These are phyloP conservation scores for Butyriboletus loyo DNA, from an alignment of 768 basidiomycete species.

Conservation along the genomic window DNA sequence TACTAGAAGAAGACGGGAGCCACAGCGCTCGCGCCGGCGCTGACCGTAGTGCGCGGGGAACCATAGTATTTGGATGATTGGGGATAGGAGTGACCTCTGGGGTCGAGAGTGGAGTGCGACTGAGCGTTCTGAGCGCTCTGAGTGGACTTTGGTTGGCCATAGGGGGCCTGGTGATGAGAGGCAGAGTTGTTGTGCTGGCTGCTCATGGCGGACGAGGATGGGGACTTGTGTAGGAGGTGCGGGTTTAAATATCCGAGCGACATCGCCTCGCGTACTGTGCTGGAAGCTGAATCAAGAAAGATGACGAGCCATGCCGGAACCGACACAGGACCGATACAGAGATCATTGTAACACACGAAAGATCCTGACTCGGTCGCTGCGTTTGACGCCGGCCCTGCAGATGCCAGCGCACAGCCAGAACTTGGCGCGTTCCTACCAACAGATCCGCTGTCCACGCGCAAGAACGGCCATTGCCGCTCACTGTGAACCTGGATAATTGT, in stretches of 20 bases:
- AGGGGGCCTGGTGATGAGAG: slow-evolving; percentile 13
- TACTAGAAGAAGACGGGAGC: slow-evolving; percentile 61
- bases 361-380: slow-evolving; percentile 8
- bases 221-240: neutral
- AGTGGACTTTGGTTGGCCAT: slow-evolving; percentile 22
- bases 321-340: slow-evolving; percentile 25
- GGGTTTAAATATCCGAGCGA: slow-evolving; percentile 28
- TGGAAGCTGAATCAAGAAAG: slow-evolving; percentile 21
- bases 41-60: slow-evolving; percentile 38
- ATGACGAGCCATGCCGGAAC: slow-evolving; percentile 25
- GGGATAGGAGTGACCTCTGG: slow-evolving; percentile 20
- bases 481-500: neutral
- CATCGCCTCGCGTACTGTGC: slow-evolving; percentile 26
- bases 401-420: slow-evolving; percentile 17
- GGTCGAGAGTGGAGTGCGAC: slow-evolving; percentile 20
- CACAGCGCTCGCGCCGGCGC: slow-evolving; percentile 46
- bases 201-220: slow-evolving; percentile 20
- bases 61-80: slow-evolving; percentile 26
- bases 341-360: no score
- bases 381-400: slow-evolving; percentile 4
- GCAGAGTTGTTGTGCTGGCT: slow-evolving; percentile 22
- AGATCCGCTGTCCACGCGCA: slow-evolving; percentile 13
- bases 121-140: slow-evolving; percentile 15
- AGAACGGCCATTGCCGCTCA: slow-evolving; percentile 3
- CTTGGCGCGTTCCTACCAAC: slow-evolving; percentile 7